Conservation (phyloP, 169 alveolate genomes). For the Plasmodium vinckei region DNA sequence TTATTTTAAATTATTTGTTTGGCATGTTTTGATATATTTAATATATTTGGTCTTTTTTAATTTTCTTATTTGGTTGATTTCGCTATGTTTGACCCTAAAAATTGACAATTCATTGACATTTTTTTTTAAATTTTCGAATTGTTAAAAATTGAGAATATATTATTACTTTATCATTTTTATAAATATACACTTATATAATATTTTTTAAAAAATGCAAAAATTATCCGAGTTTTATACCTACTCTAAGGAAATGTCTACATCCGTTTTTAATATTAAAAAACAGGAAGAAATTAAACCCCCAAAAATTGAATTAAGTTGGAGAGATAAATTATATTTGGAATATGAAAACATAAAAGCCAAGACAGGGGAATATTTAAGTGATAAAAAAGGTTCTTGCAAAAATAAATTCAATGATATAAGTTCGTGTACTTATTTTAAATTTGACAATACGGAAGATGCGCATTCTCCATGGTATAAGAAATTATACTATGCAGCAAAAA, state of each 20-base stretch:
- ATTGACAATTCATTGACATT: no score
- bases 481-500: constrained; percentile 38
- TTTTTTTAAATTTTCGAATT: no score
- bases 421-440: constrained; percentile 15
- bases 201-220: constrained; percentile 21
- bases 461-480: constrained; percentile 68
- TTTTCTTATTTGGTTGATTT: no score
- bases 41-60: no score
- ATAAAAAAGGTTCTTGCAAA: constrained; percentile 22
- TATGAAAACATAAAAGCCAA: constrained; percentile 41
- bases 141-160: no score
- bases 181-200: no score
- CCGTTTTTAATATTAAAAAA: constrained; percentile 41
- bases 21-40: no score
- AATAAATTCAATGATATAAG: constrained; percentile 10
- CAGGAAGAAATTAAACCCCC: constrained; percentile 24
- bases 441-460: constrained; percentile 38
- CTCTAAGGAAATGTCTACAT: constrained; percentile 36
- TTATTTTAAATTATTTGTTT: no score
- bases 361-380: constrained; percentile 26
- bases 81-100: no score
- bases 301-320: constrained; percentile 39
- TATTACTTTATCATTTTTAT: no score
- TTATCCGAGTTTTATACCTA: constrained; percentile 43
- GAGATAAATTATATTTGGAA: constrained; percentile 13